These are phyloP conservation scores for Tetracentron sinense DNA, from an alignment of 164 flowering plant species.

Conservation along the genomic window DNA sequence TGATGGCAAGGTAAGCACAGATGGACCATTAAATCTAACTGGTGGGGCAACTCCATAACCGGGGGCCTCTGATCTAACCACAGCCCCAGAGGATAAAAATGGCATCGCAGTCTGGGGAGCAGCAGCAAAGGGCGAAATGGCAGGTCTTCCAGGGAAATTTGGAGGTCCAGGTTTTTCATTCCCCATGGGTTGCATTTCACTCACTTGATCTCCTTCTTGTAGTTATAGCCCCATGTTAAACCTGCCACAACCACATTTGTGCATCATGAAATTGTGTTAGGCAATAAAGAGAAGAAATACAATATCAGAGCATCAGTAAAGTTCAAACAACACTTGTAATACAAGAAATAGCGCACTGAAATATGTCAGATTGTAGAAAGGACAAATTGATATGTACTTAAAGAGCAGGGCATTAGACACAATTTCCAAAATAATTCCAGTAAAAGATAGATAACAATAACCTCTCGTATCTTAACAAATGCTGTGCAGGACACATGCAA, in stretches of 20 bases:
- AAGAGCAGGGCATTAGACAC: not conserved
- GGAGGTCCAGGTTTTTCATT: constrained; percentile 55
- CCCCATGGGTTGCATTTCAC: constrained; percentile 46
- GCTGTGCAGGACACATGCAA: not conserved
- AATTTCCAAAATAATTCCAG: not conserved
- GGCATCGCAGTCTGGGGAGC: constrained; percentile 48
- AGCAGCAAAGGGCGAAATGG: constrained; percentile 43
- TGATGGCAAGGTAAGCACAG: constrained; percentile 34
- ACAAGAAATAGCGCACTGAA: not conserved
- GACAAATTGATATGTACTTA: not conserved
- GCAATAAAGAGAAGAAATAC: not conserved
- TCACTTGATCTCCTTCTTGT: constrained; percentile 14
- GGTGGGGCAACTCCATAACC: constrained; percentile 38
- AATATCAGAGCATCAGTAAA: not conserved
- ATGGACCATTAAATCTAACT: constrained; percentile 42
- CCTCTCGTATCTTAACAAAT: too few relatives aligned
- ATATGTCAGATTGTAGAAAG: not conserved
- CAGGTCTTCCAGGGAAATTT: constrained; percentile 43
- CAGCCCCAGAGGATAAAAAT: constrained; percentile 41
- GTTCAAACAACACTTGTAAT: too few relatives aligned
- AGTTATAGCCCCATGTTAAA: constrained; percentile 30
- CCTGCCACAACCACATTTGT: constrained; percentile 17
- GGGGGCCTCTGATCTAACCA: constrained; percentile 28
- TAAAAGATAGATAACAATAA: not conserved
- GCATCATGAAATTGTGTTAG: not conserved